Conservation (phyloP, 768 basidiomycete species). For the Trametes cinnabarina region DNA sequence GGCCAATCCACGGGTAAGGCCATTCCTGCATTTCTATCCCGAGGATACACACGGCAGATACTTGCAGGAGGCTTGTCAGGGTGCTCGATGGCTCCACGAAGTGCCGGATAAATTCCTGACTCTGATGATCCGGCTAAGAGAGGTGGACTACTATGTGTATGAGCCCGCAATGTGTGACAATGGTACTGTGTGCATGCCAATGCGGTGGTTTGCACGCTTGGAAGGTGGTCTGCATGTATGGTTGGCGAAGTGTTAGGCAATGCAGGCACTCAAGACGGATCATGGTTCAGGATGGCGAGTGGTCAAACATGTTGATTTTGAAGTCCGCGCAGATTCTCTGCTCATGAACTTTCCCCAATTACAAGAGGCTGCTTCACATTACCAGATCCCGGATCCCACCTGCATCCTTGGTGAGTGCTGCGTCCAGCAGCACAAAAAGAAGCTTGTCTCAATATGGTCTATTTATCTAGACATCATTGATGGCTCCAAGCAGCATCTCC, state of each 20-base stretch:
- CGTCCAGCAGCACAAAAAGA: too few species aligned
- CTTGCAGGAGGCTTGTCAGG: conserved; percentile 2
- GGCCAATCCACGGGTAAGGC: conserved; percentile 10
- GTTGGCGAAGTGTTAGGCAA: too few species aligned
- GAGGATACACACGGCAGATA: background rate
- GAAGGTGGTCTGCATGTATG: background rate
- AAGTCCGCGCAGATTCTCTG: too few species aligned
- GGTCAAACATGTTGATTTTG: too few species aligned
- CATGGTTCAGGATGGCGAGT: too few species aligned
- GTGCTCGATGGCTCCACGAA: background rate
- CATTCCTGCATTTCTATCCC: conserved; percentile 3
- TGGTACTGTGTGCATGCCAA: background rate
- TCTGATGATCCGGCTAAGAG: background rate
- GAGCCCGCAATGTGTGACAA: background rate
- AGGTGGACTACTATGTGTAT: background rate
- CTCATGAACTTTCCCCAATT: too few species aligned
- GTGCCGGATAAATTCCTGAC: background rate
- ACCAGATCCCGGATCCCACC: too few species aligned
- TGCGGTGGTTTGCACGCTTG: background rate
- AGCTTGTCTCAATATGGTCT: too few species aligned
- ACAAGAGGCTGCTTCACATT: too few species aligned
- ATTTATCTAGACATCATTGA: too few species aligned
- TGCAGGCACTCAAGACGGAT: too few species aligned
- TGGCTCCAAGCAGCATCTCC: background rate
- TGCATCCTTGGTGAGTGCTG: too few species aligned